phyloP scores from a whole-genome alignment of 148 eudicot genomes.

The Vaccinium vitisidaea region DNA sequence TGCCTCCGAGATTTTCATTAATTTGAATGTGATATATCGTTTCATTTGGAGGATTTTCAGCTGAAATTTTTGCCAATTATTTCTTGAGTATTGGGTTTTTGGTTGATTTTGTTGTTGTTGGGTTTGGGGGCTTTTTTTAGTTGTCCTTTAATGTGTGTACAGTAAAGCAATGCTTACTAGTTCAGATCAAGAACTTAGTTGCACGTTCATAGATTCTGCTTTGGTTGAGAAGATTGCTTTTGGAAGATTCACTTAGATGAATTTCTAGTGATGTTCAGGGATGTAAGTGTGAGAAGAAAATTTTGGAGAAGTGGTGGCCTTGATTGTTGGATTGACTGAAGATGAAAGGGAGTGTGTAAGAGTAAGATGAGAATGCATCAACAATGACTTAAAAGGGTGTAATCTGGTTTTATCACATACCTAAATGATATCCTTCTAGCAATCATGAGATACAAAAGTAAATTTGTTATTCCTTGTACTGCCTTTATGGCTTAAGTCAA shows the following conservation, averaged over 20 bases:
- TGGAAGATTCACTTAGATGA: neutral
- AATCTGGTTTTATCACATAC: too few species aligned
- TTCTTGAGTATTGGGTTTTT: neutral
- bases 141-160: neutral
- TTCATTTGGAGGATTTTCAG: neutral
- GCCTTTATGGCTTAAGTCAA: neutral
- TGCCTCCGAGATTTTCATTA: neutral
- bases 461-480: neutral
- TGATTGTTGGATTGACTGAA: neutral
- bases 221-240: conserved; percentile 6
- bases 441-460: neutral
- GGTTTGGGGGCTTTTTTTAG: neutral
- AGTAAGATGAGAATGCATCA: neutral
- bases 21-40: conserved; percentile 1
- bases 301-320: neutral
- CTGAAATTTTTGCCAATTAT: neutral
- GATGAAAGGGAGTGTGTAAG: neutral
- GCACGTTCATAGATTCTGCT: neutral
- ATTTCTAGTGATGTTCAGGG: neutral
- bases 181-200: conserved; percentile 18
- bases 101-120: conserved; percentile 4
- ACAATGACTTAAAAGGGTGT: neutral
- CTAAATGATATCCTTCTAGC: neutral
- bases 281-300: neutral
- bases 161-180: neutral